Conservation (phyloP, 2,329 filamentous ascomycete species). For the Parasarocladium wereldwijsianum region DNA sequence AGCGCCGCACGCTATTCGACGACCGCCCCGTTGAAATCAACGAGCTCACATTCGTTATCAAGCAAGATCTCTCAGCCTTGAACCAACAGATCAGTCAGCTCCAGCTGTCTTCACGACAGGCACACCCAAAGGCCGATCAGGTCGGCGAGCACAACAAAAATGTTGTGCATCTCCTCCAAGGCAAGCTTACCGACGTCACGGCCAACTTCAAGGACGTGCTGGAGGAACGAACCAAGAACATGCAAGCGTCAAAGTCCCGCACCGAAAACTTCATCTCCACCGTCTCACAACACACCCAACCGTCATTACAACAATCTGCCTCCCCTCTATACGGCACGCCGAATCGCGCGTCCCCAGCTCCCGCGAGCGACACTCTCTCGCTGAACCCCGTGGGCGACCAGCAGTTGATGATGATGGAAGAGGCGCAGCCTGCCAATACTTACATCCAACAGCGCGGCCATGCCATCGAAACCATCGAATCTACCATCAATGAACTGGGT, state of each 20-base stretch:
- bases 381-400: constrained; percentile 72
- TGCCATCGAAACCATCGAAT: constrained; percentile 92
- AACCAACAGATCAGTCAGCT: constrained; percentile 80
- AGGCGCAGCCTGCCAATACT: constrained; percentile 69
- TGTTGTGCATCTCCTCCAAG: constrained; percentile 81
- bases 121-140: constrained; percentile 60
- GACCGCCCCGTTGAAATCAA: constrained; percentile 94
- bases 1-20: constrained; percentile 91
- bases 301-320: constrained; percentile 56
- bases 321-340: constrained; percentile 80
- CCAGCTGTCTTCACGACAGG: constrained; percentile 62
- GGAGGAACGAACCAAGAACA: constrained; percentile 93
- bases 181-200: constrained; percentile 81
- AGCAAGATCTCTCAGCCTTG: constrained; percentile 73
- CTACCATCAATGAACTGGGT: constrained; percentile 84
- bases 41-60: constrained; percentile 93
- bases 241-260: constrained; percentile 79
- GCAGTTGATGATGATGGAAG: constrained; percentile 88
- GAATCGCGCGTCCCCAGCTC: constrained; percentile 48
- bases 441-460: constrained; percentile 92
- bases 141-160: constrained; percentile 98
- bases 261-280: constrained; percentile 95
- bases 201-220: constrained; percentile 96
- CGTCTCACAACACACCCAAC: constrained; percentile 63
- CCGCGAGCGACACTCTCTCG: constrained; percentile 61